These are phyloP conservation scores for Neurospora sp. DNA, from an alignment of 2,329 filamentous ascomycete species.

Conservation along the genomic window DNA sequence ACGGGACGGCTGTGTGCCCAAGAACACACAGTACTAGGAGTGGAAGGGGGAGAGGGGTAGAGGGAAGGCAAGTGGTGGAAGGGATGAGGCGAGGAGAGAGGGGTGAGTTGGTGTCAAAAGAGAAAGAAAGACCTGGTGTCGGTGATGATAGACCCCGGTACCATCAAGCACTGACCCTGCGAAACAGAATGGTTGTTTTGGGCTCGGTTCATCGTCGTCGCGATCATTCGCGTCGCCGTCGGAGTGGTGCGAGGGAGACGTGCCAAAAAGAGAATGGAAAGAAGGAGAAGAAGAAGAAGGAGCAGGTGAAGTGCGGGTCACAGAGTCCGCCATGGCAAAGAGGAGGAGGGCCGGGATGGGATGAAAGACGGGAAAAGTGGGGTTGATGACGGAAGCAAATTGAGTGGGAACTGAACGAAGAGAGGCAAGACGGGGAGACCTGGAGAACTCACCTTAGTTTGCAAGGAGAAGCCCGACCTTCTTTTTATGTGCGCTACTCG, in stretches of 20 bases:
- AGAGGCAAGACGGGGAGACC: background rate
- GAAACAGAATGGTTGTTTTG: constrained; percentile 4
- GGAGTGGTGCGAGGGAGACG: background rate
- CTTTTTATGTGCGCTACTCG: background rate
- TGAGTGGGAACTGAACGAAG: background rate
- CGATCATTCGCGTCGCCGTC: background rate
- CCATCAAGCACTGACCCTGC: constrained; percentile 7
- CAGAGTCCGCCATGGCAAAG: constrained; percentile 2
- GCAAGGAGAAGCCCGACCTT: background rate
- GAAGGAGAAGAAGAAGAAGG: background rate
- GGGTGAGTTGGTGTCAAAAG: background rate
- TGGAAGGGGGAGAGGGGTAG: background rate
- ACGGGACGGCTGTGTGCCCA: background rate
- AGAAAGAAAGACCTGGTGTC: background rate
- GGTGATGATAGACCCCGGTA: constrained; percentile 8
- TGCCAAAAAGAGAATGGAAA: background rate
- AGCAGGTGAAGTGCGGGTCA: background rate
- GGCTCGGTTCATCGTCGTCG: background rate
- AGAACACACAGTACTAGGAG: constrained; percentile 1
- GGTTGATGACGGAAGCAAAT: constrained; percentile 1
- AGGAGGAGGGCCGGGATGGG: background rate
- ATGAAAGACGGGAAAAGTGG: background rate
- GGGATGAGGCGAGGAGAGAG: background rate
- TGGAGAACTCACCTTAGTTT: background rate
- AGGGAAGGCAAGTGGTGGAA: background rate